Evolutionary conservation across 768 basidiomycete species (phyloP).

Genomic region (Rhodotorula taiwanensis): DNA sequence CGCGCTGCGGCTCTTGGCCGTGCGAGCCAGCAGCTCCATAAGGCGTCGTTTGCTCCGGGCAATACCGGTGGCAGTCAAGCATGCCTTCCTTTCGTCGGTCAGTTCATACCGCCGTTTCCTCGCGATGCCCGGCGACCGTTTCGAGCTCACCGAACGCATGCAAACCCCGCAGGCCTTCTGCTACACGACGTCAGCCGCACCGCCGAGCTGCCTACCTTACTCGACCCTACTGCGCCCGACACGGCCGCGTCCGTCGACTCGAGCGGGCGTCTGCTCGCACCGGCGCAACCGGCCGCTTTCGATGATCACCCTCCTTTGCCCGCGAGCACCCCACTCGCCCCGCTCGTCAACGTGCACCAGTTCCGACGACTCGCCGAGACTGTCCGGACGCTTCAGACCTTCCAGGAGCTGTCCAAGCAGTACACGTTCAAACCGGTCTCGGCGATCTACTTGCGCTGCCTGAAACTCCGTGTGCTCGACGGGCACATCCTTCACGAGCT

Average conservation of each 20-base stretch:
- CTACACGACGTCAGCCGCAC: slow-evolving; percentile 37
- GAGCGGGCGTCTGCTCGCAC: slow-evolving; percentile 12
- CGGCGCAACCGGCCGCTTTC: slow-evolving; percentile 32
- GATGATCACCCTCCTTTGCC: slow-evolving; percentile 26
- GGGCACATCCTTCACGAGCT: slow-evolving; percentile 11
- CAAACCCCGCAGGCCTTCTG: slow-evolving; percentile 29
- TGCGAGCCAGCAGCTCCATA: no score
- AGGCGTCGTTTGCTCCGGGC: no score
- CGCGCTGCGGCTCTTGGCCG: no score
- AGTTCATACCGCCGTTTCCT: no score
- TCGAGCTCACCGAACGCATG: neutral
- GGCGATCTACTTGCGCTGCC: slow-evolving; percentile 29
- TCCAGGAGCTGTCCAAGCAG: slow-evolving; percentile 34
- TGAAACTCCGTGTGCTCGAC: slow-evolving; percentile 30
- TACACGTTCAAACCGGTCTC: slow-evolving; percentile 31
- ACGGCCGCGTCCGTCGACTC: slow-evolving; percentile 20
- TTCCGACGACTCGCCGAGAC: slow-evolving; percentile 31
- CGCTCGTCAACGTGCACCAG: slow-evolving; percentile 42
- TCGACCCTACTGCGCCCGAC: slow-evolving; percentile 38
- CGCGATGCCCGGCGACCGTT: neutral
- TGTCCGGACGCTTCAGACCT: slow-evolving; percentile 28
- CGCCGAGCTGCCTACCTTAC: slow-evolving; percentile 38
- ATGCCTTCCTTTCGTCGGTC: slow-evolving; percentile 39
- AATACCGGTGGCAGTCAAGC: neutral
- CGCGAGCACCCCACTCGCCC: slow-evolving; percentile 4